Base-by-base conservation (phyloP, 352 stramenopile species). In the Phytophthora podocarpi region DNA sequence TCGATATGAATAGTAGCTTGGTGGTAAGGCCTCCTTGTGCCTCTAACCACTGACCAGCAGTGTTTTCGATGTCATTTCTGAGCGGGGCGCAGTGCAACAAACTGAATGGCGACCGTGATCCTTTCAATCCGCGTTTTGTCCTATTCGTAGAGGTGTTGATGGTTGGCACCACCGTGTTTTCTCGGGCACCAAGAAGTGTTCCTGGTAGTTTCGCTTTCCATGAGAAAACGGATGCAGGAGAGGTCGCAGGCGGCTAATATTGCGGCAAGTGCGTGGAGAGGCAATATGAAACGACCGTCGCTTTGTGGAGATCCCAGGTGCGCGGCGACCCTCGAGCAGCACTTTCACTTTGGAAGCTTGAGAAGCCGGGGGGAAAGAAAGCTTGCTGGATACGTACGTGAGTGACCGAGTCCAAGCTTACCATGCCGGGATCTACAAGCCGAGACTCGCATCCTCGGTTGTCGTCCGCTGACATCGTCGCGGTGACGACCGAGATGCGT, bases 391-490 rank as follows among this genome's bases (percentile, higher is more conserved):
- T 40, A n/a, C n/a, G n/a, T n/a, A 46, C 42, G 21, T 58, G 21
- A 60, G 35, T 45, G 28, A 20, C 31, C 39, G 39, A 57, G 28
- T 9, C 20, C 27, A 46, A 59, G 46, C n/a, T 50, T 56, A 60
- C 16, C 20, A 68, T 73, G 64, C 37, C 59, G n/a, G 64, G 53
- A 61, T 69, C 59, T 28, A 61, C 51, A 35, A 65, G 20, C 35
- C 59, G 59, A 60, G 64, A 68, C 8, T 70, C 64, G 59, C 64
- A 73, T 40, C 82, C 82, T 54, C 73, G 80, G 47, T 67, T 91
- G 27, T 93, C 85, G 45, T 93, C 85, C 60, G 85, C 85, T 15
- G 85, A 93, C 67, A 93, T 93, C 57, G 85, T 93, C 54, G 85
- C 85, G 20, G 85, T 90, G 57, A 85, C 85, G 37, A 93, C 85